Evolutionary conservation across 768 basidiomycete genomes (phyloP).

Genomic region (Termitomyces bulborhizus): DNA sequence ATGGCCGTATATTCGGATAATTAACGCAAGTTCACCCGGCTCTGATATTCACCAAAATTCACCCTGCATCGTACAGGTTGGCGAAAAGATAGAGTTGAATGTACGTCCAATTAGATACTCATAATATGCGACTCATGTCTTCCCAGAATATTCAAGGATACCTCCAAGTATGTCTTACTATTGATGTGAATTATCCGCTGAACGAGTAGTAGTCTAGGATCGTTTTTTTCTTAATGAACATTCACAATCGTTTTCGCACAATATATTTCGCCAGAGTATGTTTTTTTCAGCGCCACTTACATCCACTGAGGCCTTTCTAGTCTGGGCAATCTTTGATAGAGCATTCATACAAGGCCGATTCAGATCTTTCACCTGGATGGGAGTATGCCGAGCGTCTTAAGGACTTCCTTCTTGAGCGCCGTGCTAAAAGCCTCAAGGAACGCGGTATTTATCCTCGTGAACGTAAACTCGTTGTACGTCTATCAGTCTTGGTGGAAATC

Average conservation of each 20-base stretch:
- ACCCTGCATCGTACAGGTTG: conserved; percentile 54
- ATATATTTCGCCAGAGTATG: conserved; percentile 95
- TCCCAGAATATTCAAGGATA: conserved; percentile 76
- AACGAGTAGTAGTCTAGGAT: conserved; percentile 64
- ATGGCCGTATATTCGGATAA: conserved; percentile 92
- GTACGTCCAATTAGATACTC: conserved; percentile 31
- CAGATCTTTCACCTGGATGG: conserved; percentile 94
- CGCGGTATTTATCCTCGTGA: conserved; percentile 57
- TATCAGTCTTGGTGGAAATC: neutral
- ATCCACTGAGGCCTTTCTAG: conserved; percentile 31
- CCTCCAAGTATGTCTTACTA: conserved; percentile 50
- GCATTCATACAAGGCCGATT: conserved; percentile 98
- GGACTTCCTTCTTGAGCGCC: conserved; percentile 83
- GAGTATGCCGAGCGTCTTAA: conserved; percentile 89
- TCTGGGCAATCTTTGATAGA: conserved; percentile 98
- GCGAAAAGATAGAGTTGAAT: conserved; percentile 95
- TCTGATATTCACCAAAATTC: neutral
- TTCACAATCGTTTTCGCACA: conserved; percentile 87
- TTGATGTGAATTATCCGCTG: neutral
- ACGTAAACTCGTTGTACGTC: conserved; percentile 60
- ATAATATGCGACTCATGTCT: conserved; percentile 17
- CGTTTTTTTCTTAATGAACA: conserved; percentile 99
- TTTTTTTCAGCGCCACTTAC: neutral
- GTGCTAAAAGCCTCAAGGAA: conserved; percentile 70
- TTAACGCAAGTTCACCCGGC: conserved; percentile 56